Evolutionary conservation across 2,329 filamentous ascomycete species (phyloP).

Genomic region (Botryotinia narcissicola): DNA sequence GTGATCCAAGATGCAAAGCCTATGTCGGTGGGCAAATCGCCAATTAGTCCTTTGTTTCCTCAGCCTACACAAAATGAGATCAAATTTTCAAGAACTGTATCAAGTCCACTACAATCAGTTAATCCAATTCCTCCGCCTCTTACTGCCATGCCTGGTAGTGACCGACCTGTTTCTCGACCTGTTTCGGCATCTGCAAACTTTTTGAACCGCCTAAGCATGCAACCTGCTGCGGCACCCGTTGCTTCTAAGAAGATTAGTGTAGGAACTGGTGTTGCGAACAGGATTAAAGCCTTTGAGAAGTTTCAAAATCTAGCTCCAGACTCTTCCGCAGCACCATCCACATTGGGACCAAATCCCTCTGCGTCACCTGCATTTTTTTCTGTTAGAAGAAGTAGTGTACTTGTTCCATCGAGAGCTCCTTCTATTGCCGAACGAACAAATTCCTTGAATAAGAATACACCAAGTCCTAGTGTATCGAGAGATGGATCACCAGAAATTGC

Average conservation of each 20-base stretch:
- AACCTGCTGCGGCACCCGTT: constrained; percentile 47
- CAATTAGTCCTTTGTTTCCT: constrained; percentile 64
- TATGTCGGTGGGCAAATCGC: constrained; percentile 76
- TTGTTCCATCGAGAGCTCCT: constrained; percentile 39
- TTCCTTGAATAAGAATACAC: constrained; percentile 39
- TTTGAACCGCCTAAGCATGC: constrained; percentile 54
- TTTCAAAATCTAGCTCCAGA: constrained; percentile 54
- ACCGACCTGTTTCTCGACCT: constrained; percentile 34
- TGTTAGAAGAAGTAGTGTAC: constrained; percentile 47
- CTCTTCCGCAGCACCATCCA: constrained; percentile 23
- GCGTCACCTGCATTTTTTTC: constrained; percentile 56
- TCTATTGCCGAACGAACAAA: constrained; percentile 41
- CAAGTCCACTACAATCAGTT: constrained; percentile 39
- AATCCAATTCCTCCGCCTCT: constrained; percentile 41
- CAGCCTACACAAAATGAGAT: constrained; percentile 32
- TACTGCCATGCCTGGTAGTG: constrained; percentile 42
- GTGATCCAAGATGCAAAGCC: constrained; percentile 81
- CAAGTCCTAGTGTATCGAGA: constrained; percentile 43
- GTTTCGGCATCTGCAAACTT: constrained; percentile 54
- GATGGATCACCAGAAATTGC: constrained; percentile 49
- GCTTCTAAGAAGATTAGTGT: constrained; percentile 72
- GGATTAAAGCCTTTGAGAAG: constrained; percentile 90
- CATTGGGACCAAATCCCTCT: constrained; percentile 41
- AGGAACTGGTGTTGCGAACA: constrained; percentile 86
- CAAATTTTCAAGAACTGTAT: constrained; percentile 38